A percentile compares a stretch with the other conserved stretches of the same genome.
phyloP scores from a whole-genome alignment of 164 flowering plant species.

The Saururus chinensis region DNA sequence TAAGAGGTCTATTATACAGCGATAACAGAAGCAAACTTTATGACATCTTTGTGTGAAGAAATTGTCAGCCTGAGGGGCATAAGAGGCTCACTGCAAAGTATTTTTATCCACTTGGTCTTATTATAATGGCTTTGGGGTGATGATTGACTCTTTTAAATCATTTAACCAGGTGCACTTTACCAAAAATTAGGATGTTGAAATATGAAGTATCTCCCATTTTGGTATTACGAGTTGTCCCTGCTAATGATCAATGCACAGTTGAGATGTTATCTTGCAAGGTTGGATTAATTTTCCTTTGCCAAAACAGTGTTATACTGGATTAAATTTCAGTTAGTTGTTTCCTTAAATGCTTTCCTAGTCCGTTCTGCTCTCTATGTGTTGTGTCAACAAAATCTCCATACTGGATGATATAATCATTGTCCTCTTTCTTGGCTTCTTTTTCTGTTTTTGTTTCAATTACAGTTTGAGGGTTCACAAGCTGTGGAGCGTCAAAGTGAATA shows the following conservation, averaged over 20 bases:
- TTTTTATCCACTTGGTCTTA: background rate
- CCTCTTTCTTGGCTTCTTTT: background rate
- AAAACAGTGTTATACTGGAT: no score
- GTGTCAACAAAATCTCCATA: background rate
- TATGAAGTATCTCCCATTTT: constrained; percentile 64
- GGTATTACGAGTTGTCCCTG: constrained; percentile 55
- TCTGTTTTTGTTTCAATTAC: constrained; percentile 10
- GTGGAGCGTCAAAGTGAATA: constrained; percentile 46
- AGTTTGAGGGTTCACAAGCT: constrained; percentile 69
- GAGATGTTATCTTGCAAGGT: constrained; percentile 84
- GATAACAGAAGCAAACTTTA: background rate
- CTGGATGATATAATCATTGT: background rate
- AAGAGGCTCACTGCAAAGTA: no score
- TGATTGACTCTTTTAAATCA: background rate
- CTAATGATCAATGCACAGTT: constrained; percentile 48
- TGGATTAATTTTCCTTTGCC: constrained; percentile 2
- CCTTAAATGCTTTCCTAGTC: background rate
- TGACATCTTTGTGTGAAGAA: no score
- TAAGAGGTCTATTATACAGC: background rate
- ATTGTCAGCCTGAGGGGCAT: background rate
- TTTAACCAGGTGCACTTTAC: constrained; percentile 50
- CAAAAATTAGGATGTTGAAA: constrained; percentile 36
- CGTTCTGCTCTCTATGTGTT: background rate
- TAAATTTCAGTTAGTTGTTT: background rate
- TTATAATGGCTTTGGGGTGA: background rate